Evolutionary conservation across 106 monocot species (phyloP), one percentile per base, ranked within the genome.

Genomic region (Posidonia australis): DNA sequence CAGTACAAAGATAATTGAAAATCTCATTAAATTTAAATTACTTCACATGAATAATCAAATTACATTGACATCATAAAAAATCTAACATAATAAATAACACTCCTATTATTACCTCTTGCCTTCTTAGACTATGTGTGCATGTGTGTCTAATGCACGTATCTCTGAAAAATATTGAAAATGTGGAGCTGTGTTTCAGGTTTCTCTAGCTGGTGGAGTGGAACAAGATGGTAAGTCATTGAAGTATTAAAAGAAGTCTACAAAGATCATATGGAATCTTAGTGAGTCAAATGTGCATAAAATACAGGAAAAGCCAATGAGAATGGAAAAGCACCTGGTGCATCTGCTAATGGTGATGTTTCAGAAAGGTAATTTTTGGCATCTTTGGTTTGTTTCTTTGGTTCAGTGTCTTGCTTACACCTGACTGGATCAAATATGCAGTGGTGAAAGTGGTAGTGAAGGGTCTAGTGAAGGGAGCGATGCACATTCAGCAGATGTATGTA

Each of bases 391-490:
- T 45, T 5, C 23, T 66, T 10, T 21, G 0, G 1, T 66, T 51
- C 51, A 58, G 51, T 46, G 5, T 47, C 13, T 43, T 6, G 27
- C n/a, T 49, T 49, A 30, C 46, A 60, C 60, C 24, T 63, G 41
- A 28, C 9, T 66, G 20, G 12, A 42, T 51, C 36, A n/a, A 16
- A 16, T 49, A n/a, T 72, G 67, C 78, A 76, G 76, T 56, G 68
- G 58, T 64, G 80, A 76, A 14, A 80, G 80, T 60, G 72, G 72
- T 68, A 72, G 59, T 63, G 76, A 76, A 62, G 76, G 54, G 67
- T 76, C 80, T 42, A 72, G 67, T 69, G 80, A 81, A 64, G 76
- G 62, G 72, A 81, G 76, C 52, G 72, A 72, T 52, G 68, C 68
- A 25, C 67, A 58, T 72, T 76, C n/a, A n/a, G n/a, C 80, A 9